These are phyloP conservation scores for Vinca minor DNA, from an alignment of 257 asterid species.

Conservation along the genomic window DNA sequence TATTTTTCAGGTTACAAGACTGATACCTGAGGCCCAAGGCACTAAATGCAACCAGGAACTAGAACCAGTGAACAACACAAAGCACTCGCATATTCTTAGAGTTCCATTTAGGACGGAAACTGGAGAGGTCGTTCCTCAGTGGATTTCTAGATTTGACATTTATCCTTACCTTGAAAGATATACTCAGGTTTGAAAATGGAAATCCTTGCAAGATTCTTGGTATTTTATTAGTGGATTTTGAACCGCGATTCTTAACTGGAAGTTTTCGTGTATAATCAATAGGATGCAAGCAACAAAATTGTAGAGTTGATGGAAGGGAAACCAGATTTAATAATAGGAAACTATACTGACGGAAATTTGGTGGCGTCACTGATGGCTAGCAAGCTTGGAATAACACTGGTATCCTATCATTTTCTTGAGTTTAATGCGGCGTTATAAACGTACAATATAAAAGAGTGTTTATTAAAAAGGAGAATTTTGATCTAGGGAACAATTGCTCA, in stretches of 20 bases:
- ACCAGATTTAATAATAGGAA: constrained; percentile 80
- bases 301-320: constrained; percentile 77
- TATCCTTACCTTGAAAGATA: constrained; percentile 84
- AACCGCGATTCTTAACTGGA: neutral
- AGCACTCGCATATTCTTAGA: constrained; percentile 81
- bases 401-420: constrained; percentile 17
- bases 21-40: constrained; percentile 86
- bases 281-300: constrained; percentile 68
- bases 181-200: too few species aligned
- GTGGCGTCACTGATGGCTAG: constrained; percentile 92
- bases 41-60: constrained; percentile 69
- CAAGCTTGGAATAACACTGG: constrained; percentile 86
- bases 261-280: neutral
- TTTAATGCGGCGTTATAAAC: neutral
- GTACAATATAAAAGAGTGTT: neutral
- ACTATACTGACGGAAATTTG: constrained; percentile 85
- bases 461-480: constrained; percentile 10
- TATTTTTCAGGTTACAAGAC: constrained; percentile 60
- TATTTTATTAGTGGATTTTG: neutral
- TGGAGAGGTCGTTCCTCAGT: constrained; percentile 66
- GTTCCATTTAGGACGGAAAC: constrained; percentile 72
- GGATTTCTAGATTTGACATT: constrained; percentile 83
- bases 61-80: constrained; percentile 67
- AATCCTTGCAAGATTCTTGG: too few species aligned
- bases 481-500: constrained; percentile 80